phyloP scores from a whole-genome alignment of 2,329 filamentous ascomycete species.

The Colletotrichum tofieldiae region DNA sequence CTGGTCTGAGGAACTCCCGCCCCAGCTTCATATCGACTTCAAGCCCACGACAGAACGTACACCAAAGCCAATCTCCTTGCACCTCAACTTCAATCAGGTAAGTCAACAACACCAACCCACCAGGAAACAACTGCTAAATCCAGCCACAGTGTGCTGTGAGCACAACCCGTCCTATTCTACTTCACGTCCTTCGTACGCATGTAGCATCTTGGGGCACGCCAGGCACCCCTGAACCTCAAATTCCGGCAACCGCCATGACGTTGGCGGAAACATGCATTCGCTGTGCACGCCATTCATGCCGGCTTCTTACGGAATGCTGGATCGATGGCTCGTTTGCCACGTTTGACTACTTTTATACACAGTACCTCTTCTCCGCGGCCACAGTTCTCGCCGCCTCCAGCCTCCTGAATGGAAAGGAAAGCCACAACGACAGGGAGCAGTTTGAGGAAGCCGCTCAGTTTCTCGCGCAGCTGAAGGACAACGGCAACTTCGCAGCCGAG shows the following conservation, averaged over 20 bases:
- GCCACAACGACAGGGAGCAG: constrained; percentile 55
- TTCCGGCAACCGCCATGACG: constrained; percentile 53
- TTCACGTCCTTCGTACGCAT: constrained; percentile 52
- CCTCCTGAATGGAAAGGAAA: constrained; percentile 51
- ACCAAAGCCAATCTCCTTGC: constrained; percentile 51
- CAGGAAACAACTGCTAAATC: fast-evolving
- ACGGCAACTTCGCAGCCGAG: constrained; percentile 58
- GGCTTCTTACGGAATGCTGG: constrained; percentile 61
- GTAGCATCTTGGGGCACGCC: constrained; percentile 46
- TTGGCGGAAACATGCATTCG: constrained; percentile 62
- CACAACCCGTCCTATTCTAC: constrained; percentile 53
- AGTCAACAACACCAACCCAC: fast-evolving
- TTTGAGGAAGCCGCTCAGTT: constrained; percentile 58
- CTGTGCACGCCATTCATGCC: constrained; percentile 61
- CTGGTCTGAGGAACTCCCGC: constrained; percentile 52
- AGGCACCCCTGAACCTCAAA: constrained; percentile 43
- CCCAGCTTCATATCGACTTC: constrained; percentile 50
- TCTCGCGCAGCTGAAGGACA: constrained; percentile 55
- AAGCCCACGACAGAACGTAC: constrained; percentile 40
- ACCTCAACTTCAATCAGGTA: constrained; percentile 51
- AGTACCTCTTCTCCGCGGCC: constrained; percentile 63
- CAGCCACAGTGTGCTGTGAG: constrained; percentile 50
- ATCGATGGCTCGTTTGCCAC: constrained; percentile 62
- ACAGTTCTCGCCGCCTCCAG: constrained; percentile 62
- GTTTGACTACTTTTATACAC: constrained; percentile 63